These are phyloP conservation scores for Phialophora expanda DNA, from an alignment of 2,329 filamentous ascomycete species.

Conservation along the genomic window DNA sequence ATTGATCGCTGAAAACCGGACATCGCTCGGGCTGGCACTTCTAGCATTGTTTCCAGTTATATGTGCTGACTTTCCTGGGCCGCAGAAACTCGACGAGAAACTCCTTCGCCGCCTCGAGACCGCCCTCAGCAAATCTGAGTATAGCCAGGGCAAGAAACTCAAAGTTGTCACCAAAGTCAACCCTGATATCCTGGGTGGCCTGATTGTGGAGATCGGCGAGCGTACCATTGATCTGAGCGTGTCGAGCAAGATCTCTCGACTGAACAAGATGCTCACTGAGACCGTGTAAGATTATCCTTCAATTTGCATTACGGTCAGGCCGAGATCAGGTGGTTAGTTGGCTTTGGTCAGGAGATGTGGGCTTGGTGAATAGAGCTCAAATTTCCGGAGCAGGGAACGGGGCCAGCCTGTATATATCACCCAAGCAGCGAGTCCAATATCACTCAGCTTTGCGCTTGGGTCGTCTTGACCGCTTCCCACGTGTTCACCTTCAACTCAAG, in stretches of 20 bases:
- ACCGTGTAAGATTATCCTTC: slow-evolving; percentile 71
- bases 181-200: slow-evolving; percentile 89
- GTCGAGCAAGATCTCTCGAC: slow-evolving; percentile 90
- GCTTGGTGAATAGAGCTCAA: background rate
- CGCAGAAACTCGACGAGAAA: slow-evolving; percentile 81
- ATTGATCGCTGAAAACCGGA: background rate
- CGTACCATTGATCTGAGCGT: slow-evolving; percentile 98
- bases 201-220: slow-evolving; percentile 95
- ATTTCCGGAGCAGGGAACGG: background rate
- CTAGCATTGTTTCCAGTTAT: background rate
- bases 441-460: slow-evolving; percentile 1
- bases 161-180: slow-evolving; percentile 97
- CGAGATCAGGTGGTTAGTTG: background rate
- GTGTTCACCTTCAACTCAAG: background rate
- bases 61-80: slow-evolving; percentile 8
- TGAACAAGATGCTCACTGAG: slow-evolving; percentile 99
- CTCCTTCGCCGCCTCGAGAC: slow-evolving; percentile 83
- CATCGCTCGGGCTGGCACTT: background rate
- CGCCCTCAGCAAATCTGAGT: slow-evolving; percentile 86
- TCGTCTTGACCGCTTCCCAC: background rate
- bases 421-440: slow-evolving; percentile 1
- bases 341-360: background rate
- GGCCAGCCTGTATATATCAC: slow-evolving; percentile 5
- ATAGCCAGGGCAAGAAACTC: slow-evolving; percentile 93
- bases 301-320: background rate